These are phyloP conservation scores for Stagonosporopsis chrysanthemi DNA, from an alignment of 2,329 filamentous ascomycete genomes.

Conservation along the genomic window DNA sequence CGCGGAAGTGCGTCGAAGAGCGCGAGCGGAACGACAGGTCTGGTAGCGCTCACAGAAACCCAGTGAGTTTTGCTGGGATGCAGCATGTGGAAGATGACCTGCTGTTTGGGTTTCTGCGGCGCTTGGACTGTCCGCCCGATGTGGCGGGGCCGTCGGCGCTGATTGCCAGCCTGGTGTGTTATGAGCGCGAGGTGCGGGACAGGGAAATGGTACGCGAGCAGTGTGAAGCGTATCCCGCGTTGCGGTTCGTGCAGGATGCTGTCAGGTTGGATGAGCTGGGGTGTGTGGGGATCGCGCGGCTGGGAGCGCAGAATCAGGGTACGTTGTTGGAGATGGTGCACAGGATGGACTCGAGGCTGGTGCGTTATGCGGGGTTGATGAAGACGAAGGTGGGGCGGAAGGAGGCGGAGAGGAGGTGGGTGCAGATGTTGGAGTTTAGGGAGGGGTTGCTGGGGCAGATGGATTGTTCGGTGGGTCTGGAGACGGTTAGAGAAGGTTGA, in stretches of 20 bases:
- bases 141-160: conserved; percentile 73
- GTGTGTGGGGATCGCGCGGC: conserved; percentile 78
- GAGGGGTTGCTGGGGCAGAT: conserved; percentile 16
- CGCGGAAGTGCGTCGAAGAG: conserved; percentile 71
- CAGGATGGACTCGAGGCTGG: conserved; percentile 20
- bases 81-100: conserved; percentile 56
- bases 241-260: conserved; percentile 87
- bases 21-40: conserved; percentile 37
- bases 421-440: conserved; percentile 21
- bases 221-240: conserved; percentile 66
- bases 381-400: conserved; percentile 29
- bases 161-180: conserved; percentile 79
- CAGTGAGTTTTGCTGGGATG: background rate
- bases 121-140: conserved; percentile 61
- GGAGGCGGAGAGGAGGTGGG: conserved; percentile 25
- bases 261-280: conserved; percentile 88
- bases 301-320: conserved; percentile 61
- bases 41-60: background rate
- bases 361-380: conserved; percentile 23
- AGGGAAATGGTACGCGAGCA: conserved; percentile 63
- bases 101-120: conserved; percentile 61
- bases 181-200: conserved; percentile 72
- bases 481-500: background rate
- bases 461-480: conserved; percentile 19
- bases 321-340: conserved; percentile 26